Percentiles rank a stretch among this genome's conserved stretches.
Evolutionary conservation across 2,329 filamentous ascomycete genomes (phyloP).

Genomic region (Fonsecaea pedrosoi): DNA sequence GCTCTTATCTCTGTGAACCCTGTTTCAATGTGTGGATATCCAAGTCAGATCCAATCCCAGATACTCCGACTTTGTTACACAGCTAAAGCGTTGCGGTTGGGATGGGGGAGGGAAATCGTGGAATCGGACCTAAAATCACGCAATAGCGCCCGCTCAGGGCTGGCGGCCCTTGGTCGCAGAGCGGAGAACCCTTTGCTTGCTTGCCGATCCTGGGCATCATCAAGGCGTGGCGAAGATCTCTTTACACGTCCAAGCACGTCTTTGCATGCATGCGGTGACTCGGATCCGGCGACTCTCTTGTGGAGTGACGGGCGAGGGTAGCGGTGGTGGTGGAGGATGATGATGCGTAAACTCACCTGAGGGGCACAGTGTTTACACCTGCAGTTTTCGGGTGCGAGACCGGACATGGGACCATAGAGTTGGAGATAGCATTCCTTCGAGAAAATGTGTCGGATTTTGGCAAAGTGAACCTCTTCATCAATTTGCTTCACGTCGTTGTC

Average conservation of each 20-base stretch:
- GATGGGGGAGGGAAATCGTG: background rate
- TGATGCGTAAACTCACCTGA: background rate
- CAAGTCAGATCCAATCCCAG: background rate
- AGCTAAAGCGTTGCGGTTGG: background rate
- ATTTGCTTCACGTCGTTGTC: background rate
- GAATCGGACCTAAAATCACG: slow-evolving; percentile 24
- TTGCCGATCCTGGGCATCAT: background rate
- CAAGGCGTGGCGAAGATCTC: background rate
- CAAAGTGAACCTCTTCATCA: background rate
- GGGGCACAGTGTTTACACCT: background rate
- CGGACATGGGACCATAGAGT: background rate
- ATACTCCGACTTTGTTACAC: background rate
- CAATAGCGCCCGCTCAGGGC: slow-evolving; percentile 7
- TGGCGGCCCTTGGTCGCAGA: background rate
- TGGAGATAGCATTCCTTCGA: background rate
- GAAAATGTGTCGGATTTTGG: background rate
- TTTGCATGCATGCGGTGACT: background rate
- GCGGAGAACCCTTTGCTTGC: slow-evolving; percentile 2
- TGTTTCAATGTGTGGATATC: too few relatives aligned
- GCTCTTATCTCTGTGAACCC: too few relatives aligned
- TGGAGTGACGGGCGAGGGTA: background rate
- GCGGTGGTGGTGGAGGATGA: background rate
- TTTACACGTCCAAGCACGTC: background rate
- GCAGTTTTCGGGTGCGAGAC: background rate
- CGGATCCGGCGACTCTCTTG: slow-evolving; percentile 1